Base-by-base conservation (phyloP, 768 basidiomycete genomes). In the Tylopilus subfusipes region DNA sequence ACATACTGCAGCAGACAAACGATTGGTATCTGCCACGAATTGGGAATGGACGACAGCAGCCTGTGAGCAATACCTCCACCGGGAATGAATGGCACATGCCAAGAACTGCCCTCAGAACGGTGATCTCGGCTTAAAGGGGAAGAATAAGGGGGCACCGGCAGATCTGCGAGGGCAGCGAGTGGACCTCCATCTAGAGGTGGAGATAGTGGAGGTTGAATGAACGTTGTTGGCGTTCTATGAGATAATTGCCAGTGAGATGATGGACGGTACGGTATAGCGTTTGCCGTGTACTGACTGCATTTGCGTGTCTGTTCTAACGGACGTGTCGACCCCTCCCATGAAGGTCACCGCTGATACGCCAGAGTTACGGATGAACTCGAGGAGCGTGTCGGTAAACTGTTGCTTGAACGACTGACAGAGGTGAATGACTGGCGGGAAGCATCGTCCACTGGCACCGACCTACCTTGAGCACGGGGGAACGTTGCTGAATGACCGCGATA, bases 381-480 rank as follows among this genome's bases (percentile, higher is more conserved):
- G 68, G 11, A 93, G 71, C 2, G 77, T 63, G 10, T 76, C 69
- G 47, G 85, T 76, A 63, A 88, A 93, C 16, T 82, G 79, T 57
- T 83, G 78, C 69, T 93, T 93, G 57, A 72, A 77, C 25, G 80
- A 74, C 88, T 92, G 61, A 27, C 36, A 52, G 24, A 40, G n/a
- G 33, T 12, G 16, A 45, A 24, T 57, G 42, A 57, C 24, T 22
- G 31, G 29, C 12, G 50, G 48, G 50, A 42, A 42, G 45, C 18
- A 16, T 30, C 2, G 30, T 47, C 48, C 10, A 46, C 24, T 11
- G 6, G 31, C 1, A 51, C 18, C 4, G 19, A 58, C 75, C 34
- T 56, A 88, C 91, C 76, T 89, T 89, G 52, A 93, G 69, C 3
- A 82, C 82, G 16, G 90, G 91, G 19, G 91, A 91, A 53, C 89